Conservation (phyloP, 148 eudicot species). For the Arbutus unedo region DNA sequence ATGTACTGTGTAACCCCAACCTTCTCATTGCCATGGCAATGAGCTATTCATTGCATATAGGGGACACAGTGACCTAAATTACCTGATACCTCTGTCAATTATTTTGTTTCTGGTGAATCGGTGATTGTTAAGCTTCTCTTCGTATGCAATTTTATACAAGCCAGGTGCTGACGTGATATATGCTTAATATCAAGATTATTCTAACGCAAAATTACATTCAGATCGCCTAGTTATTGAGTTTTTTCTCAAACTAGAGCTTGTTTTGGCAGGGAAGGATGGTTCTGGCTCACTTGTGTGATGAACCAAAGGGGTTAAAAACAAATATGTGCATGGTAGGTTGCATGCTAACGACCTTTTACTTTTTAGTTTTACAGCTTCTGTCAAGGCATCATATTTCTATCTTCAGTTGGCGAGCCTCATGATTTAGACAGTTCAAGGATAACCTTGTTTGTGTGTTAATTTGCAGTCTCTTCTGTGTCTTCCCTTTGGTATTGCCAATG, state of each 20-base stretch:
- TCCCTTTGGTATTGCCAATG: constrained; percentile 83
- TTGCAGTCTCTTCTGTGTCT: constrained; percentile 75
- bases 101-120: neutral
- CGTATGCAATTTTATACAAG: neutral
- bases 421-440: neutral
- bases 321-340: constrained; percentile 77
- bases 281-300: constrained; percentile 86
- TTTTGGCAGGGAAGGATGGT: constrained; percentile 85
- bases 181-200: neutral
- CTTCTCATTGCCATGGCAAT: neutral
- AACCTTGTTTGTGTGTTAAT: neutral
- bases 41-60: neutral
- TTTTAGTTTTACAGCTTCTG: neutral
- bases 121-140: neutral
- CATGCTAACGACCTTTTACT: neutral
- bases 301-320: constrained; percentile 93
- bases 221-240: neutral
- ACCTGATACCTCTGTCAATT: too few relatives aligned
- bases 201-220: neutral
- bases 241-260: constrained; percentile 11
- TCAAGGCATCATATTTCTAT: neutral
- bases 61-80: neutral
- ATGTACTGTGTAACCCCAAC: neutral
- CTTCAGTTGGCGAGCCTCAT: neutral
- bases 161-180: neutral